Evolutionary conservation across 441 rosid genomes (phyloP).

Genomic region (Croton laevigatus): DNA sequence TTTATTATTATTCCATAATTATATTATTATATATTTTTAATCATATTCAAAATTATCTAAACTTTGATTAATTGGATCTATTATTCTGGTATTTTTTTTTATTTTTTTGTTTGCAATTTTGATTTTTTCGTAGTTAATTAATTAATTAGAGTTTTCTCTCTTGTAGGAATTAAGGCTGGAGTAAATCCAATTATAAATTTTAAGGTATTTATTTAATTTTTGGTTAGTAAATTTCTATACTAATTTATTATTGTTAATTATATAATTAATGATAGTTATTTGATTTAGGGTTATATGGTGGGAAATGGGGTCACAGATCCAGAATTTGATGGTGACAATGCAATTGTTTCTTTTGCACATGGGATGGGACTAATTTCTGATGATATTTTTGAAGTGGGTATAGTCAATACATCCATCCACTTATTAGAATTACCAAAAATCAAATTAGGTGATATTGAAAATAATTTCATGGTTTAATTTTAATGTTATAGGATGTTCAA

Average conservation of each 20-base stretch:
- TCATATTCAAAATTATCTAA: no score
- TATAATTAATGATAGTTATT: background rate
- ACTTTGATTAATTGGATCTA: background rate
- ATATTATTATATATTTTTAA: no score
- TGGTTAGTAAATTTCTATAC: no score
- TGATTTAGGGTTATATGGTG: conserved; percentile 46
- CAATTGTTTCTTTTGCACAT: conserved; percentile 41
- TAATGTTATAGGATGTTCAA: conserved; percentile 37
- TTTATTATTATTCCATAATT: no score
- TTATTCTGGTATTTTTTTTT: background rate
- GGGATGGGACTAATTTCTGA: conserved; percentile 60
- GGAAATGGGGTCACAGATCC: conserved; percentile 39
- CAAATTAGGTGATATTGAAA: background rate
- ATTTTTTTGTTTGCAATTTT: no score
- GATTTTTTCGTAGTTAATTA: no score
- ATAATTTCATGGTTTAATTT: background rate
- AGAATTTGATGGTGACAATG: conserved; percentile 33
- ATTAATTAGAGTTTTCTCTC: background rate
- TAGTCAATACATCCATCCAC: background rate
- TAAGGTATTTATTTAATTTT: conserved; percentile 30
- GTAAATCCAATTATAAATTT: conserved; percentile 45
- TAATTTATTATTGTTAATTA: background rate
- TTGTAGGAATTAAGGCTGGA: conserved; percentile 45
- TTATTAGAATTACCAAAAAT: no score
- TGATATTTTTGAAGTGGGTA: conserved; percentile 36